phyloP scores from a whole-genome alignment of 1,284 basidiomycete genomes.

The Boletus semigastroideus region DNA sequence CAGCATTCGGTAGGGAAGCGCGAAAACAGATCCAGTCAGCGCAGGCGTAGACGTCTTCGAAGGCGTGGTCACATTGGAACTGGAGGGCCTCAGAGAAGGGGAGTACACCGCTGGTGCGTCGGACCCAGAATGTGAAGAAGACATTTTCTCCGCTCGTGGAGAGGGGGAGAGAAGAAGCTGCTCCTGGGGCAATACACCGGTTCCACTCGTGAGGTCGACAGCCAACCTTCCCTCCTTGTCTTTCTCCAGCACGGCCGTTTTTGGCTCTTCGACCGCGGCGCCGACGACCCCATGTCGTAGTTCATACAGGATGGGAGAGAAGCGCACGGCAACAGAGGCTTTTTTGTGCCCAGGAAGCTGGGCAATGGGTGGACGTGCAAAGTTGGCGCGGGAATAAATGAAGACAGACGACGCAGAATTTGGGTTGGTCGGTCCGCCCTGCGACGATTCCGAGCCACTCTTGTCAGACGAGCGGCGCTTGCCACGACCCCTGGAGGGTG shows the following conservation, averaged over 20 bases:
- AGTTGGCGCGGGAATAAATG: slow-evolving; percentile 94
- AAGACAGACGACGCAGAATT: slow-evolving; percentile 72
- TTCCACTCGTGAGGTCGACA: slow-evolving; percentile 54
- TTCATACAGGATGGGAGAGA: slow-evolving; percentile 93
- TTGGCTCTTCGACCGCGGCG: slow-evolving; percentile 41
- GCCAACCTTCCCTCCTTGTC: slow-evolving; percentile 67
- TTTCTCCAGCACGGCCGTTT: slow-evolving; percentile 59
- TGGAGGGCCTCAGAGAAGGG: slow-evolving; percentile 51
- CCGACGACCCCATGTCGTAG: slow-evolving; percentile 62
- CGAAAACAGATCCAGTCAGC: slow-evolving; percentile 66
- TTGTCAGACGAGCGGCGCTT: slow-evolving; percentile 49
- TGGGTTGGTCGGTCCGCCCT: slow-evolving; percentile 30
- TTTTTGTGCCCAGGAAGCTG: slow-evolving; percentile 97
- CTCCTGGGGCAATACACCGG: slow-evolving; percentile 13
- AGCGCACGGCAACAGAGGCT: slow-evolving; percentile 89
- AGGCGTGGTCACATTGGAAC: slow-evolving; percentile 47
- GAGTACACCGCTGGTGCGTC: slow-evolving; percentile 42
- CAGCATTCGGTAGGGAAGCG: slow-evolving; percentile 90
- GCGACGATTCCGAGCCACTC: slow-evolving; percentile 24
- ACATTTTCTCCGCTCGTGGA: slow-evolving; percentile 32
- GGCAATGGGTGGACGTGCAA: slow-evolving; percentile 88
- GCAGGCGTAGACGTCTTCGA: slow-evolving; percentile 49
- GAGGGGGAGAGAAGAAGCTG: slow-evolving; percentile 9
- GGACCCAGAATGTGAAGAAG: slow-evolving; percentile 34
- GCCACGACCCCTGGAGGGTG: slow-evolving; percentile 52